These are phyloP conservation scores for Castanea sativa DNA, from an alignment of 306 rosid species.

Conservation along the genomic window DNA sequence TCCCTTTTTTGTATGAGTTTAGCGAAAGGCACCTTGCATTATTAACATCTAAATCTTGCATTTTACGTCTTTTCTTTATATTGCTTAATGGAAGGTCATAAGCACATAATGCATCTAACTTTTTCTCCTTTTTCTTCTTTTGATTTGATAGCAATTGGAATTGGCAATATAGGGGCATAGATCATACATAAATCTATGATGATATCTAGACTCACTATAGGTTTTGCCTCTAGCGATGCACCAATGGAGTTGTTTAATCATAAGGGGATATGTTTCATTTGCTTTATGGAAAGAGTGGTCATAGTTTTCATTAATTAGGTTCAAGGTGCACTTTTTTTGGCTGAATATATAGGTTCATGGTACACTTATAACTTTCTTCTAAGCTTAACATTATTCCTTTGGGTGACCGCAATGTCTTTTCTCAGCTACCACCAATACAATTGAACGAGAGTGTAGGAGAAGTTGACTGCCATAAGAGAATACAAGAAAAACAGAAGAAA, in stretches of 20 bases:
- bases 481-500: too few relatives aligned
- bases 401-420: neutral
- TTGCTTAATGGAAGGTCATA: neutral
- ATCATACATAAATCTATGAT: neutral
- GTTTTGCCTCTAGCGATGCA: too few relatives aligned
- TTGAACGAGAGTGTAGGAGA: too few relatives aligned
- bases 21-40: slow-evolving; percentile 1
- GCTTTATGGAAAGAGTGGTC: too few relatives aligned
- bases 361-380: neutral
- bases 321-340: too few relatives aligned
- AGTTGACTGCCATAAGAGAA: too few relatives aligned
- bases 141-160: neutral
- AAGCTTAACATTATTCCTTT: neutral
- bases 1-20: neutral
- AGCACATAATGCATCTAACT: neutral
- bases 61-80: neutral
- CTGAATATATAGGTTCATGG: too few relatives aligned
- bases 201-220: neutral
- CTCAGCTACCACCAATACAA: neutral
- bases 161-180: neutral
- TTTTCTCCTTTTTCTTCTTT: neutral
- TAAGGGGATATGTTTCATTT: too few relatives aligned
- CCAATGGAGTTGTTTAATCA: too few relatives aligned
- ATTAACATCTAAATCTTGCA: neutral
- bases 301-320: too few relatives aligned